Percentiles rank a stretch among this genome's conserved stretches.
Evolutionary conservation across 2,329 filamentous ascomycete species (phyloP).

Genomic region (Graphium sp.): DNA sequence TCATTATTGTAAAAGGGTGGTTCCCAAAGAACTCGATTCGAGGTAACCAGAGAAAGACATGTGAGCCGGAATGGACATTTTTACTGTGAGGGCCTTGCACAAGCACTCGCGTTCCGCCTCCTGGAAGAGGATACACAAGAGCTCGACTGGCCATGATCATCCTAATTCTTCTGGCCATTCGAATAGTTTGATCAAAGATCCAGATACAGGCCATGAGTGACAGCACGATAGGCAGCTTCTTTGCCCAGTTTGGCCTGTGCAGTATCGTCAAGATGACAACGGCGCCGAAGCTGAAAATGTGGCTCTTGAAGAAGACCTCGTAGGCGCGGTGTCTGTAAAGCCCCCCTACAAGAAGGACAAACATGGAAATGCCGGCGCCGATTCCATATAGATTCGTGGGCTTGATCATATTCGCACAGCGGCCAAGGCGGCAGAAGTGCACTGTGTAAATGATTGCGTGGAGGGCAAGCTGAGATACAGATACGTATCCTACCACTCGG

Average conservation of each 20-base stretch:
- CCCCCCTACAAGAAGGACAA: constrained; percentile 24
- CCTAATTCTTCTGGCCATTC: constrained; percentile 22
- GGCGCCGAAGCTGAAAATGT: constrained; percentile 30
- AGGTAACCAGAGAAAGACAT: constrained; percentile 49
- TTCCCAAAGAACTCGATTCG: constrained; percentile 37
- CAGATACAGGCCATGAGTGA: constrained; percentile 27
- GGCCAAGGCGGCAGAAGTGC: constrained; percentile 20
- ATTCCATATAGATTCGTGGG: constrained; percentile 27
- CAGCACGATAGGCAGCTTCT: constrained; percentile 23
- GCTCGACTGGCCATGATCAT: constrained; percentile 32
- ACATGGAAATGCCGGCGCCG: constrained; percentile 25
- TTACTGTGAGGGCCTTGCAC: constrained; percentile 27
- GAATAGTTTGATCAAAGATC: constrained; percentile 30
- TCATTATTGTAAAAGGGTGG: constrained; percentile 47
- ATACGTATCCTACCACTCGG: constrained; percentile 30
- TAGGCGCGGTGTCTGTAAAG: constrained; percentile 29
- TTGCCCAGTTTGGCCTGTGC: constrained; percentile 29
- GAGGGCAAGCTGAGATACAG: constrained; percentile 24
- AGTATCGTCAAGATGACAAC: constrained; percentile 28
- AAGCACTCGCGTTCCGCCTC: constrained; percentile 34
- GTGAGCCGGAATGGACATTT: constrained; percentile 28
- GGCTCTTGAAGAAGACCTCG: constrained; percentile 36
- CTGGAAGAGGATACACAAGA: constrained; percentile 31
- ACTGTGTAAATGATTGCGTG: constrained; percentile 26
- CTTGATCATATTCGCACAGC: too few relatives aligned